Conservation (phyloP, 106 monocot species). For the Allium cepa region DNA sequence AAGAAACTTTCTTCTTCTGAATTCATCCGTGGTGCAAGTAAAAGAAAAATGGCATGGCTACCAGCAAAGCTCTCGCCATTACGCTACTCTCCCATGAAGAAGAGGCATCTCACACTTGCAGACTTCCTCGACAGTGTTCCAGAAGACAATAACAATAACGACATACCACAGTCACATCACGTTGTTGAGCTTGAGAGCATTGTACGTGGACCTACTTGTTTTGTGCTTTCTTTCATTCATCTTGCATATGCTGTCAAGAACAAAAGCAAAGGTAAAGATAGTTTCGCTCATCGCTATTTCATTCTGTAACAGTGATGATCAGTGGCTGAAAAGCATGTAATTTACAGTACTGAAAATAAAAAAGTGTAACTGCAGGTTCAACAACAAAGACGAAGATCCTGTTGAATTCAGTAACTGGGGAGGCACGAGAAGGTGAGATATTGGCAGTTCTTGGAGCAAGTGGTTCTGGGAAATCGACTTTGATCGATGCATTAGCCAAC, state of each 20-base stretch:
- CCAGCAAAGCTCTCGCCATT: conserved; percentile 12
- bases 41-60: conserved; percentile 12
- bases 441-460: conserved; percentile 73
- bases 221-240: conserved; percentile 58
- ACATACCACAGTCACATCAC: not conserved
- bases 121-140: not conserved
- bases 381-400: conserved; percentile 17
- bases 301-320: too few relatives aligned
- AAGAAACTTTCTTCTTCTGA: too few relatives aligned
- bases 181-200: not conserved
- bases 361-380: too few relatives aligned
- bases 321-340: too few relatives aligned
- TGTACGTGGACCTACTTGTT: not conserved
- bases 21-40: too few relatives aligned
- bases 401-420: conserved; percentile 55
- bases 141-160: conserved; percentile 4
- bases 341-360: too few relatives aligned
- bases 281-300: too few relatives aligned
- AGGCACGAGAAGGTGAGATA: conserved; percentile 73
- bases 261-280: not conserved
- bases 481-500: conserved; percentile 73
- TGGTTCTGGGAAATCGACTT: conserved; percentile 74
- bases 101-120: conserved; percentile 1
- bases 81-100: conserved; percentile 10
- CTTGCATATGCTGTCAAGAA: conserved; percentile 52